Percentiles rank a stretch among this genome's conserved stretches.
These are phyloP conservation scores for Podaxis rugospora DNA, from an alignment of 768 basidiomycete species.

Conservation along the genomic window DNA sequence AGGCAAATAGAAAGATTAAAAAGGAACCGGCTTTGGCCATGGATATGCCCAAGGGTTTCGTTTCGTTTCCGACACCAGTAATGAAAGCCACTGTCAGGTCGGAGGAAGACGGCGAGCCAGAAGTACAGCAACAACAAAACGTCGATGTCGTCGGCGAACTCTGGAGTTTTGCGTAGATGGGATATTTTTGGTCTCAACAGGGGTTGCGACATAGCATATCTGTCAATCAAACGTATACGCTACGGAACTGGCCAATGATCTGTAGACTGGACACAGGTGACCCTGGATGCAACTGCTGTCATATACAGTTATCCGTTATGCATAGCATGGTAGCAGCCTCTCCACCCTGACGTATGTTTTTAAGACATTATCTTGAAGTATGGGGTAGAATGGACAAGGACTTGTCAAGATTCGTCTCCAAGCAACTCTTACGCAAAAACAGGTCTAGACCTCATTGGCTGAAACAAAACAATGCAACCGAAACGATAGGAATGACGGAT, in stretches of 20 bases:
- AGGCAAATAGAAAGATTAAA: constrained; percentile 73
- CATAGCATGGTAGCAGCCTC: neutral
- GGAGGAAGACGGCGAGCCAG: constrained; percentile 1
- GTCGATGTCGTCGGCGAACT: constrained; percentile 40
- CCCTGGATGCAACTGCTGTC: neutral
- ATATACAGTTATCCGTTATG: neutral
- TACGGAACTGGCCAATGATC: neutral
- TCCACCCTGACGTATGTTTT: neutral
- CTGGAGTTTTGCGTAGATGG: constrained; percentile 25
- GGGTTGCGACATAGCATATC: no score
- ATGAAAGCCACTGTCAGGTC: neutral
- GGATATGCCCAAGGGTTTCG: constrained; percentile 30
- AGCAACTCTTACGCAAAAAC: neutral
- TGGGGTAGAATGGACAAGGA: neutral
- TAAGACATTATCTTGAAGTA: neutral
- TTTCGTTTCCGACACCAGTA: constrained; percentile 20
- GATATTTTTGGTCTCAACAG: neutral
- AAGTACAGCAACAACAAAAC: constrained; percentile 5
- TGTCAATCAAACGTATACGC: neutral
- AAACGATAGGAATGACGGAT: neutral
- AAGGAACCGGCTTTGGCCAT: constrained; percentile 64
- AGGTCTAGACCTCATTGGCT: neutral
- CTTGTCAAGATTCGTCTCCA: neutral
- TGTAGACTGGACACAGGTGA: neutral
- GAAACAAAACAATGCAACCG: neutral